phyloP scores from a whole-genome alignment of 2,329 filamentous ascomycete genomes.

The Phaeosphaeria sp. region DNA sequence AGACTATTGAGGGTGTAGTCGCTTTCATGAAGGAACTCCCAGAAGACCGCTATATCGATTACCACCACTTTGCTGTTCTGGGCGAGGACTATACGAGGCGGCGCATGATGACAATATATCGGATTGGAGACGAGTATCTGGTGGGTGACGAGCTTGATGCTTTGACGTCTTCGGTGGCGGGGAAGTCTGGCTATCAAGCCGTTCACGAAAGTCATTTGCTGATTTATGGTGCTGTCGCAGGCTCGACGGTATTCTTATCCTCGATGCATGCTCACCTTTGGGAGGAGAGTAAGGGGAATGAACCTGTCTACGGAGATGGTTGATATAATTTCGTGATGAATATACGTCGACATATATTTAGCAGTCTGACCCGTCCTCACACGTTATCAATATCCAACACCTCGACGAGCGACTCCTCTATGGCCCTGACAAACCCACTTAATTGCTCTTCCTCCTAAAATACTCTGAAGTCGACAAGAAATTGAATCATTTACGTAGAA shows the following conservation, averaged over 20 bases:
- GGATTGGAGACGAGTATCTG: constrained; percentile 7
- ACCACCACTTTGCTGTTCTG: constrained; percentile 6
- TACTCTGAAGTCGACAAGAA: background rate
- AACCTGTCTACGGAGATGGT: background rate
- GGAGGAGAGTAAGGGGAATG: background rate
- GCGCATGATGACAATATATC: constrained; percentile 1
- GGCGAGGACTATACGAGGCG: constrained; percentile 1
- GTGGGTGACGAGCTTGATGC: background rate
- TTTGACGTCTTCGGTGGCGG: constrained; percentile 1
- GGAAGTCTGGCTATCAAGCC: background rate
- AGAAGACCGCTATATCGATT: background rate
- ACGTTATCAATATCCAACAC: no score
- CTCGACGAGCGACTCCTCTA: no score
- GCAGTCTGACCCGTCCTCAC: no score
- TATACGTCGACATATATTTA: no score
- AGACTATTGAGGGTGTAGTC: background rate
- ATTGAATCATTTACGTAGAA: background rate
- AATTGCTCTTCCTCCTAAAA: no score
- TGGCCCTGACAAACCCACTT: no score
- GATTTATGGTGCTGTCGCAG: background rate
- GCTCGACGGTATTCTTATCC: background rate
- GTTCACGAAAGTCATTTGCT: background rate
- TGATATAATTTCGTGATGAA: no score
- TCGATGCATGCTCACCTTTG: background rate
- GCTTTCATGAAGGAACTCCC: constrained; percentile 3